Base-by-base conservation (phyloP, 805 yeast species). In the Monosporozyma solicola region DNA sequence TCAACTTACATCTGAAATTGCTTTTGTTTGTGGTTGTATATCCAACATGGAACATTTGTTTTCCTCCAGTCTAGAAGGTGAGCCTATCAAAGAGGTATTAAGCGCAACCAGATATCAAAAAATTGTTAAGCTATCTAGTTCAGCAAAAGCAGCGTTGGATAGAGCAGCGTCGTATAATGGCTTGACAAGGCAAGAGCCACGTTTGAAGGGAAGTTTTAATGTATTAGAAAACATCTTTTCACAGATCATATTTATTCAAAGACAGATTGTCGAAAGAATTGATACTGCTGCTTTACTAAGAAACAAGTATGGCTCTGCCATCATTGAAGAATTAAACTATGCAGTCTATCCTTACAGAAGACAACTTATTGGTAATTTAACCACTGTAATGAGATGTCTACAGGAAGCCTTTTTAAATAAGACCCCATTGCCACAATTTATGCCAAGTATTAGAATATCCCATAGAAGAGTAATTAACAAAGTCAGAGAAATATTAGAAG, bases 391-490 rank as follows among this genome's bases (percentile, higher is more conserved):
- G 59, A 67, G 78, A 41, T 74, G 77, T 8, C 65, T 77, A 13
- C 74, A 74, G 53, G 71, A 70, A 41, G 77, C 80, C 0, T 59
- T 76, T n/a, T 48, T 61, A 6, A 74, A 68, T 45, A 77, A 77
- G 54, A 61, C 72, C 0, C 81, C 82, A 2, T 52, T 78, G 29
- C 82, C 82, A 2, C 81, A 77, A 55, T 77, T 68, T 57, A 52
- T 78, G 20, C 81, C 82, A 1, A 75, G 80, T 58, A 69, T 78
- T 1, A 68, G 76, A 55, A 68, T 76, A 45, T 72, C 81, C 1
- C 81, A 78, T 44, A 60, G 74, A 51, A 69, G 80, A 50, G 56
- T 77, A 20, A 69, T 78, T 6, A 71, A 71, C 51, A 71, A 72
- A 53, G 78, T 77, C 1, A 63, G 74, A 25, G 72, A 72, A 47